phyloP scores from a whole-genome alignment of 164 flowering plant species.

The grape (Vitis vinifera) region DNA sequence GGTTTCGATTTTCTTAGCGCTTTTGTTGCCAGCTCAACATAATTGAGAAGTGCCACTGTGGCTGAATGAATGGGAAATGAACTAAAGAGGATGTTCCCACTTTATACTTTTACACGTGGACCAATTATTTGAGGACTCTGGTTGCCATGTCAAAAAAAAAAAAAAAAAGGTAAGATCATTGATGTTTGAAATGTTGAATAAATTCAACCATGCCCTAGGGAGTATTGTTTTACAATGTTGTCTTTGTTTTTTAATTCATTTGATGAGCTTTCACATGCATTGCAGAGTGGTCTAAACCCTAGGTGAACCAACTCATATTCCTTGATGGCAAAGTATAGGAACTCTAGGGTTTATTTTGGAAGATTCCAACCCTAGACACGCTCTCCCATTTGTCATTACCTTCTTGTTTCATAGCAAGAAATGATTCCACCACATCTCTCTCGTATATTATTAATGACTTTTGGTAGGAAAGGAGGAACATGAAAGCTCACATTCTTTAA shows the following conservation, averaged over 20 bases:
- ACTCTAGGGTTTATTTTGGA: not conserved
- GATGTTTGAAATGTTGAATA: not conserved
- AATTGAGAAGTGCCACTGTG: not conserved
- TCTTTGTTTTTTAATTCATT: not conserved
- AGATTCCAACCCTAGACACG: not conserved
- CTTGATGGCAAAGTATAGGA: not conserved
- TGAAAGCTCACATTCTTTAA: not conserved
- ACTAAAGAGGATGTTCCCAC: not conserved
- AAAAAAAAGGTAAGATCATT: not conserved
- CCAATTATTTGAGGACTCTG: not conserved
- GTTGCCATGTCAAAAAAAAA: not conserved
- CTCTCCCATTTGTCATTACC: not conserved
- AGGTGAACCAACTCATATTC: not conserved
- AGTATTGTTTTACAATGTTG: not conserved
- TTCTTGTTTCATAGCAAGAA: constrained; percentile 5
- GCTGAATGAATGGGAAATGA: constrained; percentile 3
- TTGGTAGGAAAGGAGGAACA: not conserved
- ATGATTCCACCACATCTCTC: constrained; percentile 2
- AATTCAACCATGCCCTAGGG: not conserved
- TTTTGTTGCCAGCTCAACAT: not conserved
- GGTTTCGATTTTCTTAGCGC: not conserved
- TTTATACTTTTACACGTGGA: not conserved
- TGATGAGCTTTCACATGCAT: not conserved
- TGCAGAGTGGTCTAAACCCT: not conserved
- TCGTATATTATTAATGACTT: not conserved